Conservation (phyloP, 1,284 basidiomycete species). For the Anthracocystis panici-leucophaei region DNA sequence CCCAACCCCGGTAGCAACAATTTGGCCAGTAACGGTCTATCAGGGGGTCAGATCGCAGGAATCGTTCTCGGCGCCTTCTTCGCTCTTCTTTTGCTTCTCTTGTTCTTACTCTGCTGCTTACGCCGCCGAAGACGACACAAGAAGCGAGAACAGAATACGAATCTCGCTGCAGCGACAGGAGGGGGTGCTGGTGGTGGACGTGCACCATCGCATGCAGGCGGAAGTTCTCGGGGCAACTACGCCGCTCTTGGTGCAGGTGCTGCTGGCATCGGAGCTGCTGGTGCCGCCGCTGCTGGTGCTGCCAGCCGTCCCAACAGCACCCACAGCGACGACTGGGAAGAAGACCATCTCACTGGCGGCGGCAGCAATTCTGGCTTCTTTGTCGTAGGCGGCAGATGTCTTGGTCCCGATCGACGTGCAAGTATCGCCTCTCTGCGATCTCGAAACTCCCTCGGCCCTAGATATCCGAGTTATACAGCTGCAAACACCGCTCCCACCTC, state of each 20-base stretch:
- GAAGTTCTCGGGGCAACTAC: conserved; percentile 44
- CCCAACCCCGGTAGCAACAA: conserved; percentile 9
- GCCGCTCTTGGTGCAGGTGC: conserved; percentile 34
- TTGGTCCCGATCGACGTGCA: conserved; percentile 19
- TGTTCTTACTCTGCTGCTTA: conserved; percentile 42
- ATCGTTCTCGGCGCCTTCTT: conserved; percentile 54
- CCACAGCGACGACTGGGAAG: conserved; percentile 55
- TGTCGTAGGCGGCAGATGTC: conserved; percentile 49
- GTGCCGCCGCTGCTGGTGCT: conserved; percentile 30
- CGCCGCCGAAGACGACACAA: conserved; percentile 38
- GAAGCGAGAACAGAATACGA: conserved; percentile 1
- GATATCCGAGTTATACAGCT: conserved; percentile 14
- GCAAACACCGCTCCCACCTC: conserved; percentile 17
- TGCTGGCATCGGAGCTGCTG: conserved; percentile 12
- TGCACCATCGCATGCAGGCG: conserved; percentile 15
- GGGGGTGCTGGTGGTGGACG: conserved; percentile 8
- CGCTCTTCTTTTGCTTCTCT: conserved; percentile 43
- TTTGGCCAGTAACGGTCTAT: conserved; percentile 17
- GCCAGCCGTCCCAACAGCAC: conserved; percentile 30
- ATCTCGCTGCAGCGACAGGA: conserved; percentile 35
- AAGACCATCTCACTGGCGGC: conserved; percentile 51
- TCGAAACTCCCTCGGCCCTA: neutral
- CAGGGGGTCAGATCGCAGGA: conserved; percentile 59
- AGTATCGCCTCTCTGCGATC: conserved; percentile 35
- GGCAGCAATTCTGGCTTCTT: conserved; percentile 54